Percentiles rank a stretch among this genome's conserved stretches.
Evolutionary conservation across 1,284 basidiomycete species (phyloP).

Genomic region (Pulchroboletus neoregius): DNA sequence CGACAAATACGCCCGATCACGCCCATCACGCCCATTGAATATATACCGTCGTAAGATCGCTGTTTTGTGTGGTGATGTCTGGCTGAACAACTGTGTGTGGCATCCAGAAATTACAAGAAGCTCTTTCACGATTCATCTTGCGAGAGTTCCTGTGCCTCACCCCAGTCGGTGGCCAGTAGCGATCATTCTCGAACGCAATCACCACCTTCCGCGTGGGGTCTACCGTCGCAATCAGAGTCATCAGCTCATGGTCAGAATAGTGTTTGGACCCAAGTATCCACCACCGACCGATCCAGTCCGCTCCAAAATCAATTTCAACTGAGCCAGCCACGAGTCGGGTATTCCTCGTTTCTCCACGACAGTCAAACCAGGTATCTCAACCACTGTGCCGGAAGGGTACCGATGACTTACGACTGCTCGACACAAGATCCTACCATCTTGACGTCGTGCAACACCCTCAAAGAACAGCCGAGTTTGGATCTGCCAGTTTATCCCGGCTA

Average conservation of each 20-base stretch:
- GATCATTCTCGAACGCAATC: conserved; percentile 36
- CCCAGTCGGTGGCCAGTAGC: conserved; percentile 32
- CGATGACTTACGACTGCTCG: conserved; percentile 21
- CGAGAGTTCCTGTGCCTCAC: conserved; percentile 31
- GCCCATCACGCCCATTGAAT: conserved; percentile 36
- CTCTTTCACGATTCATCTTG: conserved; percentile 31
- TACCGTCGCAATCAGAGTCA: conserved; percentile 30
- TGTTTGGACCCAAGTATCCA: conserved; percentile 28
- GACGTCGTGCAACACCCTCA: conserved; percentile 79
- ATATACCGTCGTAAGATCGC: conserved; percentile 29
- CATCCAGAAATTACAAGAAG: conserved; percentile 32
- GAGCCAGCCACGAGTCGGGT: conserved; percentile 47
- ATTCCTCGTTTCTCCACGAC: conserved; percentile 52
- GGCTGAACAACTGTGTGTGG: conserved; percentile 16
- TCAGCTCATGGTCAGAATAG: conserved; percentile 24
- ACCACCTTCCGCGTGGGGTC: conserved; percentile 32
- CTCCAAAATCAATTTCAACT: conserved; percentile 35
- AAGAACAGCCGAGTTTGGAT: conserved; percentile 75
- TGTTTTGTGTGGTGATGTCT: conserved; percentile 8
- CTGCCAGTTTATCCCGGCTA: conserved; percentile 69
- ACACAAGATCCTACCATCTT: conserved; percentile 62
- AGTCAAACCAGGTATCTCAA: conserved; percentile 46
- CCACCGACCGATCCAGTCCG: conserved; percentile 31
- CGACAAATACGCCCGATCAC: conserved; percentile 36
- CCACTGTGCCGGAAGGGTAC: conserved; percentile 8